phyloP scores from a whole-genome alignment of 2,329 filamentous ascomycete genomes.

The Aspergillus luchuensis region DNA sequence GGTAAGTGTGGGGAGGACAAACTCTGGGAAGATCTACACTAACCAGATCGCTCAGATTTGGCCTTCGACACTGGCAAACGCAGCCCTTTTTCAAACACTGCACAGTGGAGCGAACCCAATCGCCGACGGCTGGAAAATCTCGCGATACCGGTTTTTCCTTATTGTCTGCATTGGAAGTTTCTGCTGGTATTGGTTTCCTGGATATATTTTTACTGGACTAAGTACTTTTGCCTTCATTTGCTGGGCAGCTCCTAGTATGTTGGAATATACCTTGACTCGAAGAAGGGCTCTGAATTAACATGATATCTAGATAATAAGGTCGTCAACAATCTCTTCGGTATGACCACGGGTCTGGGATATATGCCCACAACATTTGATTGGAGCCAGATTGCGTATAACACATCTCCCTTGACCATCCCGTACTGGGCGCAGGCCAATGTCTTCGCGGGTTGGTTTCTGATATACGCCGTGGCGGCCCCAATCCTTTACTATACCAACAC shows the following conservation, averaged over 20 bases:
- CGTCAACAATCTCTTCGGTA: slow-evolving; percentile 46
- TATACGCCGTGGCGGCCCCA: slow-evolving; percentile 40
- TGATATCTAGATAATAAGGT: slow-evolving; percentile 33
- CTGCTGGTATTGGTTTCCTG: slow-evolving; percentile 33
- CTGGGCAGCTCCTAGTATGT: slow-evolving; percentile 49
- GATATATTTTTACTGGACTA: slow-evolving; percentile 33
- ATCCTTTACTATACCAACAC: slow-evolving; percentile 36
- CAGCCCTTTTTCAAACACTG: slow-evolving; percentile 37
- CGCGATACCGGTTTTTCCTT: slow-evolving; percentile 30
- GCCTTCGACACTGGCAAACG: slow-evolving; percentile 39
- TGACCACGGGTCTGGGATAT: slow-evolving; percentile 47
- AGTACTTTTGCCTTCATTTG: slow-evolving; percentile 40
- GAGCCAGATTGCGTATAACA: slow-evolving; percentile 42
- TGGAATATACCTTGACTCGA: neutral
- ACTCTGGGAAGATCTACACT: no score
- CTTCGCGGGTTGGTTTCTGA: slow-evolving; percentile 40
- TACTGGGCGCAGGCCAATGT: slow-evolving; percentile 45
- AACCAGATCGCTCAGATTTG: slow-evolving; percentile 29
- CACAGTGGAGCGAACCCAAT: slow-evolving; percentile 38
- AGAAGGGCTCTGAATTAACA: slow-evolving; percentile 25
- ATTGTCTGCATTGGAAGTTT: slow-evolving; percentile 24
- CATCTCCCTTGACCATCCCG: slow-evolving; percentile 31
- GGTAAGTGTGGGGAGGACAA: slow-evolving; percentile 14
- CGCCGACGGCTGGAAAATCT: slow-evolving; percentile 39
- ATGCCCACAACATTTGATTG: slow-evolving; percentile 56